Conservation (phyloP, 176 grass and related monocot species). For the Poa annua region DNA sequence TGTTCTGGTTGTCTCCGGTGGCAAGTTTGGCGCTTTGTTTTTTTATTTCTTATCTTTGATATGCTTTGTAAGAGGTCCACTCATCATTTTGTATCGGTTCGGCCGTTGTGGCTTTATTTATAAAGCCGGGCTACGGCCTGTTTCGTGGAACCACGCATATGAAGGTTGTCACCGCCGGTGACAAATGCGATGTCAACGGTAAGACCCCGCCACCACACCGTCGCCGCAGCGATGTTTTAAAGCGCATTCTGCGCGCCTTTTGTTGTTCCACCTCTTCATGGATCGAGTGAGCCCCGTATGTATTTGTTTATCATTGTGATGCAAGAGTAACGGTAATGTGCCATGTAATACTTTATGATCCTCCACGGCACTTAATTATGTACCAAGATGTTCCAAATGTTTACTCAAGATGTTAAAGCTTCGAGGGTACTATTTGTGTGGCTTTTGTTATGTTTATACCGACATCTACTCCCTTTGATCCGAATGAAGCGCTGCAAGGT, state of each 20-base stretch:
- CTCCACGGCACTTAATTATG: background rate
- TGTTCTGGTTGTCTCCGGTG: no score
- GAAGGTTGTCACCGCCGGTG: background rate
- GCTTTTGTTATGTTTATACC: background rate
- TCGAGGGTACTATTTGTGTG: background rate
- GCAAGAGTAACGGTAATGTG: background rate
- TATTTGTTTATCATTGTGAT: background rate
- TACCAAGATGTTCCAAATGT: background rate
- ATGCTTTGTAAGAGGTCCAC: no score
- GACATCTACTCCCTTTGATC: no score
- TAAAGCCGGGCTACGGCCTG: no score
- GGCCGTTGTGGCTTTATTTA: no score
- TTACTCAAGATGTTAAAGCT: background rate
- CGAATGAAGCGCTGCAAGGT: no score
- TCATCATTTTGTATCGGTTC: no score
- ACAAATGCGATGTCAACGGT: no score
- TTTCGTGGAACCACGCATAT: no score
- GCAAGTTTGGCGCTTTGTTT: no score
- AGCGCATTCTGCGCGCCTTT: background rate
- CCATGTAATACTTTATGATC: background rate
- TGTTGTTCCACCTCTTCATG: background rate
- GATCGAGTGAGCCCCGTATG: background rate
- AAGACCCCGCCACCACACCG: background rate
- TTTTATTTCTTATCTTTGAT: no score
- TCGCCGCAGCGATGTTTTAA: slow-evolving; percentile 11